Evolutionary conservation across 352 stramenopile species (phyloP).

Genomic region (Halophytophthora batemanensis): DNA sequence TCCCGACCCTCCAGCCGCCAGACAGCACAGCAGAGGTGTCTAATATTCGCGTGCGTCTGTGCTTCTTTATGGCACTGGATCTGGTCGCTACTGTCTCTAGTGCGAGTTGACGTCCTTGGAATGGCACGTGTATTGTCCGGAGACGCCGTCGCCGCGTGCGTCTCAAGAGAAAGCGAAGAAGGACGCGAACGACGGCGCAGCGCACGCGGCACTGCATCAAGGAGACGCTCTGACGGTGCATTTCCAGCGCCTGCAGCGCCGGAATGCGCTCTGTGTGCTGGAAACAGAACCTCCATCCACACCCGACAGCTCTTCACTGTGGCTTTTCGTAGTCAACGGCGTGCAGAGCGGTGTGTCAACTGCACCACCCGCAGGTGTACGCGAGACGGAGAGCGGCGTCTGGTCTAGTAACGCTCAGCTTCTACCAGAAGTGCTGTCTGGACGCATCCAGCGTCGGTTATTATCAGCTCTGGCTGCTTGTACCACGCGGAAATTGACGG

Average conservation of each 20-base stretch:
- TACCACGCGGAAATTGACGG: conserved; percentile 28
- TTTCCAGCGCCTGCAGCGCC: conserved; percentile 36
- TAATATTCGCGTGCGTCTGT: no score
- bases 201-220: conserved; percentile 4
- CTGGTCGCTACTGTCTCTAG: neutral
- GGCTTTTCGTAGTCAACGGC: conserved; percentile 54
- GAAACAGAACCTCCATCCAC: conserved; percentile 1
- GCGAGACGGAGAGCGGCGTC: conserved; percentile 16
- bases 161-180: conserved; percentile 7
- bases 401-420: conserved; percentile 7
- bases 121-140: neutral
- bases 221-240: conserved; percentile 24
- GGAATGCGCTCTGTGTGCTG: conserved; percentile 33
- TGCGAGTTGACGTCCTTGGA: neutral
- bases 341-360: conserved; percentile 20
- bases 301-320: conserved; percentile 24
- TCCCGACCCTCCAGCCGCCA: conserved; percentile 5
- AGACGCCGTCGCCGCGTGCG: neutral
- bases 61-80: neutral
- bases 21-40: no score
- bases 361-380: conserved; percentile 32
- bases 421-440: conserved; percentile 5
- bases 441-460: conserved; percentile 29
- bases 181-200: conserved; percentile 7
- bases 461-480: conserved; percentile 39